These are phyloP conservation scores for Sisymbrium irio DNA, from an alignment of 345 rosid genomes.

Conservation along the genomic window DNA sequence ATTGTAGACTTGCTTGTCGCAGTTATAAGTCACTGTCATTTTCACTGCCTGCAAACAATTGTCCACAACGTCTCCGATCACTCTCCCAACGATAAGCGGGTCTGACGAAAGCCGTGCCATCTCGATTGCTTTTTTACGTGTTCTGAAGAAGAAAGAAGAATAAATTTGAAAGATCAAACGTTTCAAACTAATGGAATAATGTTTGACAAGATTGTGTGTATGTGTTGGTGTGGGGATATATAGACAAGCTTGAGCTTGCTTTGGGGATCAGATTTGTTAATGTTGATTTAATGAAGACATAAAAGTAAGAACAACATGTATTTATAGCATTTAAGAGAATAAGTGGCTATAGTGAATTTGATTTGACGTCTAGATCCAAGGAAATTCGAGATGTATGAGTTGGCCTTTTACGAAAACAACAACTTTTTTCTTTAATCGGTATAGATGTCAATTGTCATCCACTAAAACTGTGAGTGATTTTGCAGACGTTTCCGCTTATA, in stretches of 20 bases:
- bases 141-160: slow-evolving; percentile 9
- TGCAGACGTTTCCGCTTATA: background rate
- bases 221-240: slow-evolving; percentile 21
- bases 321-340: slow-evolving; percentile 24
- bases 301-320: slow-evolving; percentile 27
- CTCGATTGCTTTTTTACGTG: slow-evolving; percentile 1
- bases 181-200: background rate
- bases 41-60: slow-evolving; percentile 53
- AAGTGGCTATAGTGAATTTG: slow-evolving; percentile 19
- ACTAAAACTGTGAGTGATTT: background rate
- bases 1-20: slow-evolving; percentile 75
- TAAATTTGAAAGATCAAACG: background rate
- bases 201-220: background rate
- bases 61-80: slow-evolving; percentile 87
- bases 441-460: background rate
- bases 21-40: slow-evolving; percentile 64
- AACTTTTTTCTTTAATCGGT: background rate
- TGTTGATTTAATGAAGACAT: slow-evolving; percentile 30
- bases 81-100: slow-evolving; percentile 86
- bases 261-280: slow-evolving; percentile 6
- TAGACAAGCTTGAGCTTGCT: slow-evolving; percentile 32
- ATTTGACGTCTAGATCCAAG: slow-evolving; percentile 26
- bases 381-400: background rate
- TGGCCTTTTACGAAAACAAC: background rate
- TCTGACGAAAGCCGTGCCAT: slow-evolving; percentile 58